Evolutionary conservation across 2,329 filamentous ascomycete species (phyloP), one percentile per base, ranked within the genome.

Genomic region (Clonostachys solani): DNA sequence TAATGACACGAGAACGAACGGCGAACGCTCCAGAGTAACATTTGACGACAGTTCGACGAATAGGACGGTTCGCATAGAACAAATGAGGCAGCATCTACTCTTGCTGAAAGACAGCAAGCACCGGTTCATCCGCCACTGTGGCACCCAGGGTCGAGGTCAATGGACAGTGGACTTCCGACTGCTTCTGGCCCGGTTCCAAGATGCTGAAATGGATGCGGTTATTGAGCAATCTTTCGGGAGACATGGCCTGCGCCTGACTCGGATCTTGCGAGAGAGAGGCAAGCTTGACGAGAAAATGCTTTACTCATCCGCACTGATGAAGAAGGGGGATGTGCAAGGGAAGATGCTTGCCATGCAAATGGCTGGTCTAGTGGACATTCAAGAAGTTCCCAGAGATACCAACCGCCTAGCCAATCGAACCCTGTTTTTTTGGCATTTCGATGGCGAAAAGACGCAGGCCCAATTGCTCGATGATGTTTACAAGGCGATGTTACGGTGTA

Each of bases 251-350:
- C 87, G 92, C 9, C 74, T 99, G n/a, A 80, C 91, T 17, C 86
- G 90, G 17, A 90, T 97, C 47, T 77, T 99, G 17, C 80, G 87
- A 37, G 84, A 87, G 49, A 90, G 92, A 60, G 94, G 94, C 46
- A 96, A 94, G 61, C 75, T 97, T n/a, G 92, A 97, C 55, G 94
- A 99, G 66, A 95, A 95, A 66, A 85, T 88, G 50, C 76, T 96
- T 12, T 87, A 88, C 36, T 84, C 84, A 44, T 77, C 91, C 47
- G 88, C 87, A 46, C 80, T 99, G 50, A 86, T 96, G 73, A 86
- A 87, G 48, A 89, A 92, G 57, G 84, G 86, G 49, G 89, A 96
- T 46, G 82, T 97, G 19, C 89, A 94, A 42, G 83, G 86, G 49
- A 87, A 91, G 52, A 85, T 97, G 66, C 85, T 89, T 13, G 83